Base-by-base conservation (phyloP, 306 rosid genomes). In the Quercus glauca region DNA sequence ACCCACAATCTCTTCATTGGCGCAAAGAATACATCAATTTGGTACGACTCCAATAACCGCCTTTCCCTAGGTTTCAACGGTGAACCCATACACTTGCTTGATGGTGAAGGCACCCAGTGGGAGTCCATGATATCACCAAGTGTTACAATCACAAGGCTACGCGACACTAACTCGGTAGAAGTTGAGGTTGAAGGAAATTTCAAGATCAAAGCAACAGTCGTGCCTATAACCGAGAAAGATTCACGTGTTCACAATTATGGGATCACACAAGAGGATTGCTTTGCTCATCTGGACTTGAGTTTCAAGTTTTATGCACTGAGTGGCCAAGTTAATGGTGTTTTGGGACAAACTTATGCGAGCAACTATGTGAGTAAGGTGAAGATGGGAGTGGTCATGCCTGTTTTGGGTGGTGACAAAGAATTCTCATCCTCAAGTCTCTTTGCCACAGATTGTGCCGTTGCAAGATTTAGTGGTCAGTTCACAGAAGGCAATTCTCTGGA, bases 301-400 rank as follows among this genome's bases (percentile, higher is more conserved):
- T 84, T 84, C 76, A 84, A 77, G 73, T 79, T 84, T 73, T 64
- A 71, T 37, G 20, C 81, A 3, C 55, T 80, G 19, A 84, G 79
- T 17, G 76, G 55, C n/a, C 73, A 73, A 23, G 87, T 80, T 1
- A 67, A 56, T 14, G 87, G 87, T 3, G 84, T 84, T n/a, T 20
- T 84, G 20, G 87, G 87, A 2, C 72, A 78, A 72, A 76, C 85
- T 4, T 81, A 76, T 11, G 82, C 51, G 2, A 60, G 28, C 4
- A 79, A 76, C 52, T 83, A 81, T 11, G 85, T 78, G 29, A 86
- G 82, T 6, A 71, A 71, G 43, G 87, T 77, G 5, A 86, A 83
- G 80, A 86, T 86, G 83, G 87, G 90, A 4, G 87, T 75, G 53
- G 55, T 73, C 14, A 86, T 86, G 85, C 87, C 87, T 7, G 84